Base-by-base conservation (phyloP, 768 basidiomycete species). In the Rhizopogon sp. region DNA sequence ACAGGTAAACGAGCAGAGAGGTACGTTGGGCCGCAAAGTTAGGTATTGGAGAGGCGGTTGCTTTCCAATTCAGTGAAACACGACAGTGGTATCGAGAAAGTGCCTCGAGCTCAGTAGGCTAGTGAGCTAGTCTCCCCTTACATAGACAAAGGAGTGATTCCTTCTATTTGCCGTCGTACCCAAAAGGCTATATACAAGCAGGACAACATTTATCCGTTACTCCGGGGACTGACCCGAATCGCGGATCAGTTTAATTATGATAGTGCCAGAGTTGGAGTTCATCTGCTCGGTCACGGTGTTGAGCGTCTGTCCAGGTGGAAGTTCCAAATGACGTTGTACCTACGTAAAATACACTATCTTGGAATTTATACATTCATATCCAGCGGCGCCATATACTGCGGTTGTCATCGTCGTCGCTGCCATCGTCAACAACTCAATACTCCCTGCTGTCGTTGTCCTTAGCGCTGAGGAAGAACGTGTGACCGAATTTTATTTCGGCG, bases 1-100 rank as follows among this genome's bases (percentile, higher is more conserved):
- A 96, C 84, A 0, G 94, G 95, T 7, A 98, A 81, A 45, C 74
- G 76, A 0, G 86, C 5, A 97, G 79, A 28, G 59, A 8, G 8
- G 73, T 67, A 0, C 74, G 60, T 64, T 94, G 90, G 3, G 77
- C 76, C 1, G 79, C 78, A 65, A 90, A 91, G 10, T 91, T 88
- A 13, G 76, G 66, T 10, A 86, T 72, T 42, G 74, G 70, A 0
- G 90, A 88, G 1, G 91, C 90, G 50, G 73, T 71, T 1, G 76
- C 63, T 71, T 93, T 93, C 91, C 92, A 93, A 62, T 81, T 71
- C 14, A 66, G 43, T 3, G 87, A 25, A 25, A 25, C 25, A 25
- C 25, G 85, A 28, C 78, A 9, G 75, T 28, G 64, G 35, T 55
- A 59, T 69, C 56, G 56, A 64, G 16, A 57, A 60, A 13, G 1